Evolutionary conservation across 441 rosid genomes (phyloP).

Genomic region (Erodium moschatum): DNA sequence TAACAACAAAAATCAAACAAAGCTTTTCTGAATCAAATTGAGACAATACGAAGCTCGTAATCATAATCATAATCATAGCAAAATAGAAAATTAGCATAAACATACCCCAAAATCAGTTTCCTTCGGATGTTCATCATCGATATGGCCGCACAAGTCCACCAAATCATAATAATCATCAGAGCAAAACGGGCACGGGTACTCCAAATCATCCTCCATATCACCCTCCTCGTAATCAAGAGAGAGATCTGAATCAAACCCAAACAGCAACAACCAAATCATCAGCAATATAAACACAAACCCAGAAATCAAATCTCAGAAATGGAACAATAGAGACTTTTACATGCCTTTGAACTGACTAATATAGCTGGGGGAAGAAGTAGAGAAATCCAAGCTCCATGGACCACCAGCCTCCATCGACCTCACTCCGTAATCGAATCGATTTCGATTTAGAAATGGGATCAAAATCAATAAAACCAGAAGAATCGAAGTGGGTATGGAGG

Average conservation of each 20-base stretch:
- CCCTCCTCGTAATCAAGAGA: slow-evolving; percentile 43
- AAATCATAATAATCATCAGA: slow-evolving; percentile 43
- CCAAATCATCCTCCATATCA: slow-evolving; percentile 42
- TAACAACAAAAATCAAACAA: too few relatives aligned
- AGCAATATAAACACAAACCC: not conserved
- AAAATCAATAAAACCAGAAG: not conserved
- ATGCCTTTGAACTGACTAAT: slow-evolving; percentile 26
- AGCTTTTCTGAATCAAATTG: too few relatives aligned
- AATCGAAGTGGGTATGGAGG: not conserved
- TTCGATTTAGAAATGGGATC: not conserved
- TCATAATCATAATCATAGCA: not conserved
- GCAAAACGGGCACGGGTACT: slow-evolving; percentile 47
- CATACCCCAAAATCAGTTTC: slow-evolving; percentile 47
- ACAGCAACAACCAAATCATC: slow-evolving; percentile 1
- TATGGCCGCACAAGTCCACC: slow-evolving; percentile 48
- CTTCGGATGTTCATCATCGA: slow-evolving; percentile 45
- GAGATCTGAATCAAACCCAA: slow-evolving; percentile 30
- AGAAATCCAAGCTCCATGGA: slow-evolving; percentile 35
- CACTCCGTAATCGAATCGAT: not conserved
- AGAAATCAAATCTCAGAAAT: not conserved
- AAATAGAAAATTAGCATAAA: not conserved
- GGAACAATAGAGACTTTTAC: slow-evolving; percentile 20
- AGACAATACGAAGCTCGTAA: too few relatives aligned
- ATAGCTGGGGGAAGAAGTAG: slow-evolving; percentile 42
- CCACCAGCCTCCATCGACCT: slow-evolving; percentile 43